Conservation (phyloP, 2,329 filamentous ascomycete genomes). For the Bisporella sp. region DNA sequence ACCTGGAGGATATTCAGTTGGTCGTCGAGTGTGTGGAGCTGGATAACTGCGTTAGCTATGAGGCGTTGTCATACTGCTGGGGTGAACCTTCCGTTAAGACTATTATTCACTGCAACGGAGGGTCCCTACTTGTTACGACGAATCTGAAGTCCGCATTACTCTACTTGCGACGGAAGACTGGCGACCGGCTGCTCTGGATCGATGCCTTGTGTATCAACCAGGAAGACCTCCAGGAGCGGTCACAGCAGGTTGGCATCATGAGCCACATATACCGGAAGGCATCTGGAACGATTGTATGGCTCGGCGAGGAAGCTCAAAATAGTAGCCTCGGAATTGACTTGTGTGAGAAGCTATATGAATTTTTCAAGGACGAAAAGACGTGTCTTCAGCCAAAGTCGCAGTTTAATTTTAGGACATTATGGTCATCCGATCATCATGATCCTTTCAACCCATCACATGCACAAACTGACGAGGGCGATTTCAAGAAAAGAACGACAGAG, state of each 20-base stretch:
- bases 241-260: neutral
- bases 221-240: neutral
- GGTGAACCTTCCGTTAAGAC: neutral
- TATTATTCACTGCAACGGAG: neutral
- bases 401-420: slow-evolving; percentile 1
- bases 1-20: slow-evolving; percentile 3
- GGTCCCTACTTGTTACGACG: neutral
- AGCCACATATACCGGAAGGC: neutral
- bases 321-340: slow-evolving; percentile 1
- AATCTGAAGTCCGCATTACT: neutral
- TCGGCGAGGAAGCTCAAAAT: neutral
- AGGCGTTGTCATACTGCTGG: slow-evolving; percentile 2
- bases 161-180: neutral
- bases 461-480: slow-evolving; percentile 3
- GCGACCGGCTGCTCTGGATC: neutral
- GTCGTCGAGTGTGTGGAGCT: slow-evolving; percentile 1
- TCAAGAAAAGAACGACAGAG: neutral
- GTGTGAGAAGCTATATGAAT: slow-evolving; percentile 2
- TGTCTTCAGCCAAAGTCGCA: neutral
- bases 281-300: neutral
- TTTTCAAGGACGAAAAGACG: slow-evolving; percentile 1
- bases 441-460: slow-evolving; percentile 1
- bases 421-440: neutral
- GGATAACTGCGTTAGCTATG: slow-evolving; percentile 1
- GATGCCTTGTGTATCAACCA: neutral